A percentile compares a stretch with the other conserved stretches of the same genome.
phyloP scores from a whole-genome alignment of 2,329 filamentous ascomycete species.

The Leptodontidium sp. region DNA sequence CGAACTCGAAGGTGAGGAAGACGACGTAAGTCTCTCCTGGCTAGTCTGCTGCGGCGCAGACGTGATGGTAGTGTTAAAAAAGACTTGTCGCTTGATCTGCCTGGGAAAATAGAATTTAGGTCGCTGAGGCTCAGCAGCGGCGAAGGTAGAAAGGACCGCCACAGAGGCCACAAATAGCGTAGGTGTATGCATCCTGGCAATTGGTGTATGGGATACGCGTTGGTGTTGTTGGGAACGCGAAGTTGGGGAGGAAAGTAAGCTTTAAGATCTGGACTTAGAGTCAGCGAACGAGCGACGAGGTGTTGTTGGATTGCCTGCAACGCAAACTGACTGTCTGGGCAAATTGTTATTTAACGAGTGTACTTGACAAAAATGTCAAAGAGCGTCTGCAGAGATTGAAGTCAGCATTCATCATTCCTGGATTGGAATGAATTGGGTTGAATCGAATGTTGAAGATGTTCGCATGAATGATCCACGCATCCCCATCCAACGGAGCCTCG shows the following conservation, averaged over 20 bases:
- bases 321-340: conserved; percentile 57
- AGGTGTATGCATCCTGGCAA: conserved; percentile 58
- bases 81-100: conserved; percentile 60
- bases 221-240: conserved; percentile 24
- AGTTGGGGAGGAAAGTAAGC: conserved; percentile 32
- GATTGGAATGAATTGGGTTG: conserved; percentile 10
- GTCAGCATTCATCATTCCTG: conserved; percentile 39
- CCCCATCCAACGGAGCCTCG: conserved; percentile 16
- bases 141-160: conserved; percentile 56
- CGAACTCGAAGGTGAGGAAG: conserved; percentile 24
- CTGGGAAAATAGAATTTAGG: conserved; percentile 66
- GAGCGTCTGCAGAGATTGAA: conserved; percentile 50
- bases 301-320: conserved; percentile 10
- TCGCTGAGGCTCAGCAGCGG: conserved; percentile 53
- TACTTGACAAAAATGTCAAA: conserved; percentile 66
- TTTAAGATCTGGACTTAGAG: conserved; percentile 38
- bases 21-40: conserved; percentile 24
- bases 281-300: conserved; percentile 31
- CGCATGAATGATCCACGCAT: conserved; percentile 43
- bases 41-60: conserved; percentile 31
- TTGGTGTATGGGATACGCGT: conserved; percentile 36
- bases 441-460: conserved; percentile 18
- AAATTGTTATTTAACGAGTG: conserved; percentile 59
- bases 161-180: conserved; percentile 59
- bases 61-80: conserved; percentile 39